Conservation (phyloP, 73 alveolate genomes). For the Blepharisma stoltei region DNA sequence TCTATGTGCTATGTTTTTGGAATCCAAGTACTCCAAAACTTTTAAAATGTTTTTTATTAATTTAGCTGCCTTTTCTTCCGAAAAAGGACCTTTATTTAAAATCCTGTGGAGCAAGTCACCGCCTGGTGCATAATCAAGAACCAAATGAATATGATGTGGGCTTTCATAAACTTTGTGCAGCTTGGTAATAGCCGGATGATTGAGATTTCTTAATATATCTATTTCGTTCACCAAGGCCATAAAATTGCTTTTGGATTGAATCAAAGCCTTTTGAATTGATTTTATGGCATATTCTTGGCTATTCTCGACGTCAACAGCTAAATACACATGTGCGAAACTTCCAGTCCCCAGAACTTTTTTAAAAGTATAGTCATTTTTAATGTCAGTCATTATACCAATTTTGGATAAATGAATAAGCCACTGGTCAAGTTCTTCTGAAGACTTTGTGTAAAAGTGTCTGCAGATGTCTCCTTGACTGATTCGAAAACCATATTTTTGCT, state of each 20-base stretch:
- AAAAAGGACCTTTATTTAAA: constrained; percentile 31
- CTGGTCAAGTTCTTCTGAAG: constrained; percentile 4
- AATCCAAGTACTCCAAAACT: constrained; percentile 41
- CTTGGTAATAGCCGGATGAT: constrained; percentile 35
- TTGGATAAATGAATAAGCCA: constrained; percentile 1
- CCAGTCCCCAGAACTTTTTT: constrained; percentile 17
- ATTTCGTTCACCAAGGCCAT: constrained; percentile 42
- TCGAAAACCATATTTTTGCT: constrained; percentile 15
- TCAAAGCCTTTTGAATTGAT: constrained; percentile 27
- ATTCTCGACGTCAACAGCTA: constrained; percentile 28
- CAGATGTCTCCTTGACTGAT: background rate
- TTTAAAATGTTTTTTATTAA: constrained; percentile 34
- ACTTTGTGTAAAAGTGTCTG: constrained; percentile 4
- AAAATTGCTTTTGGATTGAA: constrained; percentile 30
- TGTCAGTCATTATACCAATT: background rate
- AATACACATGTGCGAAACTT: constrained; percentile 31
- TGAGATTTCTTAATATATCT: constrained; percentile 31
- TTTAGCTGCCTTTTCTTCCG: constrained; percentile 51
- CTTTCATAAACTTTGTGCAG: constrained; percentile 59
- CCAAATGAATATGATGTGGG: constrained; percentile 42
- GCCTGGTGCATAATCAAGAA: constrained; percentile 59
- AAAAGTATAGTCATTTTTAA: background rate
- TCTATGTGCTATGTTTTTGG: constrained; percentile 37
- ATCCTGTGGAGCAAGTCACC: constrained; percentile 56
- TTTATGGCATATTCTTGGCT: constrained; percentile 41